Evolutionary conservation across 148 eudicot genomes (phyloP), one percentile per base, ranked within the genome.

Genomic region (Salicornia ramosissima): DNA sequence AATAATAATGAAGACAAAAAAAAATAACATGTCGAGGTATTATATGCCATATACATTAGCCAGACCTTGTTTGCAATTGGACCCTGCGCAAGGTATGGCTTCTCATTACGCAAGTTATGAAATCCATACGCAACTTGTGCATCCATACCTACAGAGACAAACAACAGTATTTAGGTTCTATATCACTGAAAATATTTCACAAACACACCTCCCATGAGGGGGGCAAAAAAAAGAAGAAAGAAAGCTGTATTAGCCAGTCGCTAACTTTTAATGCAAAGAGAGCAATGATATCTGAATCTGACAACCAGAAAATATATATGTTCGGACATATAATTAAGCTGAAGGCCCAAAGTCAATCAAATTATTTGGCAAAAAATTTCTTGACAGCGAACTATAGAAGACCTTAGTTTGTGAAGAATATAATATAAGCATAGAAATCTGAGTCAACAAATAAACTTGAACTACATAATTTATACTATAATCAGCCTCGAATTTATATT

Each of bases 81-180:
- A 63, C 97, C 97, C 62, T 86, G 96, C 47, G 97, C 97, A 76
- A 92, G 93, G 75, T 87, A 86, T 39, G 97, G 97, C 77, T 88
- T 92, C 74, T 92, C 88, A 75, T 92, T 87, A 45, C 97, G 87
- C 78, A 92, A 77, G 73, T 80, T 84, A 63, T 92, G 97, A 80
- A 92, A 92, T 16, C 96, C 96, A 73, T 87, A 88, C 6, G 97
- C 96, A 46, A 92, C 96, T 80, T 82, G 96, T 46, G 96, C 97
- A 85, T 92, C 97, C 97, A 92, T 92, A 67, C 97, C 96, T 89
- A 76, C 58, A 62, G 30, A 51, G 52, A 15, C 33, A 45, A 36
- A 55, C 31, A 39, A 54, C 64, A 49, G 53, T 28, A 5, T 53
- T n/a, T 40, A 43, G 25, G 24, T 4, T 43, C 29, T 31, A 60